Conservation (phyloP, 2,329 filamentous ascomycete species). For the Alternaria triticina region DNA sequence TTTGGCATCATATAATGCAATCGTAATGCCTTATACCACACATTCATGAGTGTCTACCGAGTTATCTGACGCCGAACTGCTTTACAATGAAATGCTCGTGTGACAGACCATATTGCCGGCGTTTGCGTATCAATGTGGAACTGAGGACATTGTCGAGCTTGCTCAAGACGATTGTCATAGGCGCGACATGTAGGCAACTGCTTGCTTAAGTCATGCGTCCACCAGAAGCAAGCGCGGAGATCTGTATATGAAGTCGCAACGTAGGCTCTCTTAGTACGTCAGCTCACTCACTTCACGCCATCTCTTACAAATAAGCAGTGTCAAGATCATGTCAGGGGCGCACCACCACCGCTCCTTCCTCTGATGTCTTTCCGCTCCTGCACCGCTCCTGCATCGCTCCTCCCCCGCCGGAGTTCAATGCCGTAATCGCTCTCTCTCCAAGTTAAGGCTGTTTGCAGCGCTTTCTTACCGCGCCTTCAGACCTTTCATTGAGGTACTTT, state of each 20-base stretch:
- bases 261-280: not conserved
- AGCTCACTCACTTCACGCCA: not conserved
- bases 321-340: not conserved
- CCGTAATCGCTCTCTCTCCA: not conserved
- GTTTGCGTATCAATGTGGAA: too few species aligned
- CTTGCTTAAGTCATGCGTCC: not conserved
- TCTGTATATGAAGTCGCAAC: not conserved
- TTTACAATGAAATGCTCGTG: not conserved
- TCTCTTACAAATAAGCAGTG: not conserved
- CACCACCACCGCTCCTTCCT: not conserved
- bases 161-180: not conserved
- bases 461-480: not conserved
- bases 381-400: not conserved
- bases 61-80: rapidly evolving
- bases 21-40: not conserved
- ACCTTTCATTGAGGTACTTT: not conserved
- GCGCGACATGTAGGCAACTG: not conserved
- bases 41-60: rapidly evolving
- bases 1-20: not conserved
- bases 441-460: not conserved
- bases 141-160: not conserved
- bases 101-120: not conserved
- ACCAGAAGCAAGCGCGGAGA: not conserved
- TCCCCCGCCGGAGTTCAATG: not conserved
- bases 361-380: not conserved